phyloP scores from a whole-genome alignment of 306 rosid genomes.

The Begonia masoniana region DNA sequence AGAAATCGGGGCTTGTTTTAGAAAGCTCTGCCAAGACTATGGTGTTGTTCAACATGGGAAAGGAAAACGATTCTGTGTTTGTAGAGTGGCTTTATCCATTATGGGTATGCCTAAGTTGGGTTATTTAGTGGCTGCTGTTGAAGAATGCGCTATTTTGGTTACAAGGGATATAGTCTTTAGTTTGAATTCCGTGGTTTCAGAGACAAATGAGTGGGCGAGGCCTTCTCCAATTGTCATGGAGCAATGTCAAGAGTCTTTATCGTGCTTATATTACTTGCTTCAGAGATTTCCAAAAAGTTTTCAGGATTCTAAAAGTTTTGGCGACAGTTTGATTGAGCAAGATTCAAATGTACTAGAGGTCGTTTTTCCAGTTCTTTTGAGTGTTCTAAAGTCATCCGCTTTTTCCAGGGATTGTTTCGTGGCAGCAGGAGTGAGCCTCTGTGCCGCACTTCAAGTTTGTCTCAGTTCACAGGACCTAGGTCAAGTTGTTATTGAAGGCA shows the following conservation, averaged over 20 bases:
- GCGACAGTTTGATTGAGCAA: slow-evolving; percentile 4
- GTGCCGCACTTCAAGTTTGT: slow-evolving; percentile 70
- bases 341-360: slow-evolving; percentile 34
- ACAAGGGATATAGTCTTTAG: slow-evolving; percentile 43
- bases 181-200: slow-evolving; percentile 38
- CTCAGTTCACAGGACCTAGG: slow-evolving; percentile 58
- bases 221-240: slow-evolving; percentile 94
- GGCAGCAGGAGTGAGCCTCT: slow-evolving; percentile 86
- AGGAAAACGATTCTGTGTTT: slow-evolving; percentile 48
- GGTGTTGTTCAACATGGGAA: slow-evolving; percentile 14
- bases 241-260: slow-evolving; percentile 91
- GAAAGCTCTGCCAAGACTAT: slow-evolving; percentile 28
- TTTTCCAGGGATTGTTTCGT: slow-evolving; percentile 84
- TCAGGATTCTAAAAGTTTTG: slow-evolving; percentile 9
- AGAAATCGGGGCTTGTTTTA: slow-evolving; percentile 25
- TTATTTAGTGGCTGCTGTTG: slow-evolving; percentile 45
- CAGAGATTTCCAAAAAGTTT: slow-evolving; percentile 67
- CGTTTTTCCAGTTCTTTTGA: slow-evolving; percentile 36
- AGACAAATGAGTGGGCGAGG: slow-evolving; percentile 35
- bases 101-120: slow-evolving; percentile 74
- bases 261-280: slow-evolving; percentile 84
- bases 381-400: slow-evolving; percentile 44
- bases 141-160: slow-evolving; percentile 46
- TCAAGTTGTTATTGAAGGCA: slow-evolving; percentile 42
- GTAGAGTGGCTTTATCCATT: slow-evolving; percentile 57